Percentiles rank a stretch among this genome's conserved stretches.
Conservation (phyloP, 2,329 filamentous ascomycete species). For the Tolypocladium amazonense region DNA sequence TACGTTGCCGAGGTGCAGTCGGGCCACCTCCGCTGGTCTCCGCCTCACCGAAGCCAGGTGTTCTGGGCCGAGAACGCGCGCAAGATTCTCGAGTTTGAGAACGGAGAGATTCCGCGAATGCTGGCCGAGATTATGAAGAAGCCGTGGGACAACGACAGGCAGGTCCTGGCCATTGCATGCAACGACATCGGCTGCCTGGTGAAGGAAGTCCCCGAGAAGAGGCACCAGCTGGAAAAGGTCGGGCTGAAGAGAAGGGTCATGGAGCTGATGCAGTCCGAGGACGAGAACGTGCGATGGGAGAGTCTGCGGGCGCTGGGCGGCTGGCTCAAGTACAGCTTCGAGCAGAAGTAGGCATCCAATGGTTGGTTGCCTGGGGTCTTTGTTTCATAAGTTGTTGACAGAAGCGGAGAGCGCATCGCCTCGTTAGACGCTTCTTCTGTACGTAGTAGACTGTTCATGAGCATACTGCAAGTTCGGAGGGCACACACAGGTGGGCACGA, state of each 20-base stretch:
- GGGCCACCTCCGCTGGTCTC: conserved; percentile 86
- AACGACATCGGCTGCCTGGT: conserved; percentile 86
- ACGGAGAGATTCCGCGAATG: conserved; percentile 67
- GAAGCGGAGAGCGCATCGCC: neutral
- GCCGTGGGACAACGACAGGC: conserved; percentile 69
- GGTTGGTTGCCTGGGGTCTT: neutral
- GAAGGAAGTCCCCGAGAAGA: conserved; percentile 78
- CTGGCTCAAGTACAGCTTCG: conserved; percentile 56
- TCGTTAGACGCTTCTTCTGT: neutral
- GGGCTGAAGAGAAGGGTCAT: conserved; percentile 82
- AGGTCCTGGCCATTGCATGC: conserved; percentile 84
- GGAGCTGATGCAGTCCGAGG: conserved; percentile 83
- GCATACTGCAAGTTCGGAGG: neutral
- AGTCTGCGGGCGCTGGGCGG: conserved; percentile 70
- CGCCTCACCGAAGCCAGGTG: conserved; percentile 72
- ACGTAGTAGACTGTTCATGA: neutral
- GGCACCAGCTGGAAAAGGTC: conserved; percentile 68
- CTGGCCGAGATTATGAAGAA: conserved; percentile 73
- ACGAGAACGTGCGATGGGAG: conserved; percentile 88
- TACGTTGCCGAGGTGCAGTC: conserved; percentile 80
- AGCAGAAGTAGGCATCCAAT: conserved; percentile 19
- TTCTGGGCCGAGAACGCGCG: conserved; percentile 92
- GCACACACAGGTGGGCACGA: too few species aligned
- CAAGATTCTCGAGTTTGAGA: conserved; percentile 74
- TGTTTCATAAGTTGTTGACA: too few species aligned